Evolutionary conservation across 2,329 filamentous ascomycete species (phyloP), one percentile per base, ranked within the genome.

Genomic region (Botrytis fabae): DNA sequence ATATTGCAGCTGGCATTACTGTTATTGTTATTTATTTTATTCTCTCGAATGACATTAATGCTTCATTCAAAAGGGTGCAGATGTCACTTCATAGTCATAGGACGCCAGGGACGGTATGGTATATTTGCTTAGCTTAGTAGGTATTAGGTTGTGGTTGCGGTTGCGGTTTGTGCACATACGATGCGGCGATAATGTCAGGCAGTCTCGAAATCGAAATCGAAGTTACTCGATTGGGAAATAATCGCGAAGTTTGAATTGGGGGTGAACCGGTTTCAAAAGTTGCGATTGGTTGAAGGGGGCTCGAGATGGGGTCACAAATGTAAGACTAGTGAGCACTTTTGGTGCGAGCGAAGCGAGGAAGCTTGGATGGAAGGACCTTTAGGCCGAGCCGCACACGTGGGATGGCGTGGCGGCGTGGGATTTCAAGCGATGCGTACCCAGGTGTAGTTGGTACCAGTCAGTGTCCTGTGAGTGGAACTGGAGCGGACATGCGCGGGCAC

Each of bases 201-300:
- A 57, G 69, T 71, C 42, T 54, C 59, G 42, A 54, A 57, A 65
- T 20, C 9, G 48, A 54, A n/a, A n/a, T n/a, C 9, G 32, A 20
- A n/a, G 54, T 71, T 32, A 71, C 69, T 42, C 46, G 10, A 54
- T 66, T 32, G 16, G 69, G 69, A 51, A 71, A 71, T 71, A 71
- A 71, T 71, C 69, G 69, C 69, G 69, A 71, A 44, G 28, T 42
- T 51, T 66, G 59, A 71, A 65, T 35, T 71, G 69, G 38, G n/a
- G 14, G 44, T 38, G 35, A 71, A 71, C 69, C 69, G 18, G 69
- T 71, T 64, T 64, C 46, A 65, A 18, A 38, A 65, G 60, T 54
- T 71, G 69, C 69, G 69, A 71, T 71, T 71, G 69, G 69, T 42
- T 54, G 16, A 32, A 54, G 46, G 44, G 25, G 28, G 20, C 25